These are phyloP conservation scores for Aspergillus viridinutans DNA, from an alignment of 2,329 filamentous ascomycete species.

Conservation along the genomic window DNA sequence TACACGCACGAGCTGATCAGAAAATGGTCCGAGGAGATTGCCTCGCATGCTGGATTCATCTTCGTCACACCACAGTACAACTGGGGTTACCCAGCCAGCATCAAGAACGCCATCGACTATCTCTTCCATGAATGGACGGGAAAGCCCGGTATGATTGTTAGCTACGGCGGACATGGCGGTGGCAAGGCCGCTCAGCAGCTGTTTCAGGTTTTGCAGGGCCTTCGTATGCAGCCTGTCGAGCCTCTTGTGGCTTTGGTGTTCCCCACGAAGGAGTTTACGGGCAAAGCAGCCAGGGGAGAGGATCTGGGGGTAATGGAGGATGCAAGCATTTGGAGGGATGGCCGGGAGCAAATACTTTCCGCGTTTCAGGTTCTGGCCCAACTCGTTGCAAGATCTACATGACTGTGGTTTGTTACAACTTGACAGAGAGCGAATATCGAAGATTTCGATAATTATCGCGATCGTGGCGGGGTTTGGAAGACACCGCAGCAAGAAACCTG, in stretches of 20 bases:
- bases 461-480: too few relatives aligned
- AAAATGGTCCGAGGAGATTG: slow-evolving; percentile 36
- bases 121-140: slow-evolving; percentile 56
- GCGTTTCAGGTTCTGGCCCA: slow-evolving; percentile 2
- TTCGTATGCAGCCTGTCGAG: slow-evolving; percentile 33
- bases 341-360: slow-evolving; percentile 2
- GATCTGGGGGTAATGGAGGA: slow-evolving; percentile 15
- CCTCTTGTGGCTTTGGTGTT: slow-evolving; percentile 28
- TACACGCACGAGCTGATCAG: slow-evolving; percentile 36
- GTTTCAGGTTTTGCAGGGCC: slow-evolving; percentile 28
- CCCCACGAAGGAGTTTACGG: slow-evolving; percentile 19
- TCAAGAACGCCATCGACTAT: slow-evolving; percentile 63
- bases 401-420: background rate
- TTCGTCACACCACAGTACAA: slow-evolving; percentile 52
- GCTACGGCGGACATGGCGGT: slow-evolving; percentile 49
- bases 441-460: too few relatives aligned
- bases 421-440: too few relatives aligned
- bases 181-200: slow-evolving; percentile 36
- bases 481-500: too few relatives aligned
- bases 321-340: slow-evolving; percentile 1
- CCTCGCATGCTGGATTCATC: slow-evolving; percentile 35
- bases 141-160: slow-evolving; percentile 52
- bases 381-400: background rate
- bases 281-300: slow-evolving; percentile 19
- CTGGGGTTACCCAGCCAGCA: slow-evolving; percentile 48